Conservation (phyloP, 148 eudicot genomes). For the Fagopyrum tataricum region DNA sequence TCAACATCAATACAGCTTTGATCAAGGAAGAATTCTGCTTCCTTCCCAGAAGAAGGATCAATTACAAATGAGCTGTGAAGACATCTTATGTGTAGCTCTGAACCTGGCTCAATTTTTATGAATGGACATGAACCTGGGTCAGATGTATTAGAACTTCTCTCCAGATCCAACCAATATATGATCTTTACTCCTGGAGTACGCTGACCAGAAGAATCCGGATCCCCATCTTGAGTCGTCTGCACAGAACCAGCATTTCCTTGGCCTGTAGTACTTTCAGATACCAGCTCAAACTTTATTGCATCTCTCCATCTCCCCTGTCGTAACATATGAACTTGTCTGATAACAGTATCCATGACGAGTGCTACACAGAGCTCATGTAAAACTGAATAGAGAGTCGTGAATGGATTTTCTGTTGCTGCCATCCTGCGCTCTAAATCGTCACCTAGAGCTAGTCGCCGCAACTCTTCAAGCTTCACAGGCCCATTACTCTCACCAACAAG, state of each 20-base stretch:
- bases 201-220: conserved; percentile 60
- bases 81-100: conserved; percentile 78
- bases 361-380: conserved; percentile 92
- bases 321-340: conserved; percentile 78
- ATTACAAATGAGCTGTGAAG: conserved; percentile 81
- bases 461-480: conserved; percentile 70
- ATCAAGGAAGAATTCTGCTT: conserved; percentile 72
- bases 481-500: conserved; percentile 98
- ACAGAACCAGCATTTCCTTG: conserved; percentile 46
- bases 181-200: conserved; percentile 86
- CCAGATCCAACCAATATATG: conserved; percentile 83
- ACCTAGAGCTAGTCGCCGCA: conserved; percentile 71
- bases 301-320: conserved; percentile 95
- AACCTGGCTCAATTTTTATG: conserved; percentile 84
- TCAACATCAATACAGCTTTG: conserved; percentile 90
- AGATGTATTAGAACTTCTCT: conserved; percentile 43
- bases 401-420: conserved; percentile 93
- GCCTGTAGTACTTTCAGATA: conserved; percentile 55
- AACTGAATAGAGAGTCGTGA: conserved; percentile 66
- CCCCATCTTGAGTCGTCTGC: conserved; percentile 77
- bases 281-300: conserved; percentile 88
- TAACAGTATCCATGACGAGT: conserved; percentile 88
- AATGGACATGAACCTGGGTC: conserved; percentile 67
- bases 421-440: conserved; percentile 98
- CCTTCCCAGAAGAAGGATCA: conserved; percentile 79